Percentiles rank a stretch among this genome's conserved stretches.
Evolutionary conservation across 441 rosid genomes (phyloP).

Genomic region (Erysimum pusillum): DNA sequence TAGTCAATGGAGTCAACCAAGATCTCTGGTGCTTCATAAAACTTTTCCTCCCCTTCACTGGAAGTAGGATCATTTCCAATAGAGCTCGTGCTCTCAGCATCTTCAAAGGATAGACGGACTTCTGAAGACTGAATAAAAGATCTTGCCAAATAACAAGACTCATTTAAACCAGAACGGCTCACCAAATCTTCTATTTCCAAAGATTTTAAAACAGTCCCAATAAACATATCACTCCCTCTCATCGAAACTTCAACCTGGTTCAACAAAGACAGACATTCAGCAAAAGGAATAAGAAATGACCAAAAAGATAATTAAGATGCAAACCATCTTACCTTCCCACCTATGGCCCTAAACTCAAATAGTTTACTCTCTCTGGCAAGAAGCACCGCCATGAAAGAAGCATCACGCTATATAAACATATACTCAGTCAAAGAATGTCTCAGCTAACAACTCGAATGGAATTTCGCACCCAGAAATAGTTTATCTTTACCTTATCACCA

Average conservation of each 20-base stretch:
- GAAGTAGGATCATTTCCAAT: conserved; percentile 51
- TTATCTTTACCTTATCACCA: conserved; percentile 64
- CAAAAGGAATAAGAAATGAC: conserved; percentile 36
- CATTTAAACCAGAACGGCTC: conserved; percentile 57
- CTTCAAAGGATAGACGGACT: conserved; percentile 54
- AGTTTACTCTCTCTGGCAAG: conserved; percentile 80
- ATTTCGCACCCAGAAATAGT: conserved; percentile 33
- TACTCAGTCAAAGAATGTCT: conserved; percentile 47
- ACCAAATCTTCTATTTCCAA: conserved; percentile 98
- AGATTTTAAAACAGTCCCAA: conserved; percentile 89
- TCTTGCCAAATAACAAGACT: conserved; percentile 84
- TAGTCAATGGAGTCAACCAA: conserved; percentile 70
- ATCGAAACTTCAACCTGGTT: conserved; percentile 90
- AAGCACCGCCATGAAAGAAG: conserved; percentile 76
- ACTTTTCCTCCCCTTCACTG: conserved; percentile 90
- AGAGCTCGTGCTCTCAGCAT: conserved; percentile 50
- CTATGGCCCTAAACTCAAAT: conserved; percentile 91
- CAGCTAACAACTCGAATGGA: conserved; percentile 37
- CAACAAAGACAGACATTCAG: conserved; percentile 37
- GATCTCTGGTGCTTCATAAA: conserved; percentile 92
- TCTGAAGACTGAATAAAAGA: conserved; percentile 77
- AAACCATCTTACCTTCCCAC: conserved; percentile 82
- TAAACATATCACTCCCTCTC: conserved; percentile 81
- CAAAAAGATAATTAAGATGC: conserved; percentile 30
- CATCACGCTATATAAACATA: conserved; percentile 61